Percentiles rank a stretch among this genome's conserved stretches.
phyloP scores from a whole-genome alignment of 2,329 filamentous ascomycete species.

The Didymellaceae sp. region DNA sequence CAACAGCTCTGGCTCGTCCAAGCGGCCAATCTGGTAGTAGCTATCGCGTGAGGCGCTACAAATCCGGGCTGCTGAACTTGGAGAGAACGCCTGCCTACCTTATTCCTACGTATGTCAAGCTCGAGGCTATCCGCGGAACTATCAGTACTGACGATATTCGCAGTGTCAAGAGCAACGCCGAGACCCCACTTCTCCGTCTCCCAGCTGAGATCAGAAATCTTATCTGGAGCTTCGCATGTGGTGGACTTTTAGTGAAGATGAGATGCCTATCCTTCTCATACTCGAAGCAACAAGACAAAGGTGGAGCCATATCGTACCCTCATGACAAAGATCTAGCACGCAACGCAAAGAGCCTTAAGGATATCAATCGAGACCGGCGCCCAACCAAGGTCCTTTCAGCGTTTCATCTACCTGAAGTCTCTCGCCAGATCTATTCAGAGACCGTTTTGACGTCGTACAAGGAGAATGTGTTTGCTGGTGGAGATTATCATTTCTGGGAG shows the following conservation, averaged over 20 bases:
- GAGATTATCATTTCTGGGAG: neutral
- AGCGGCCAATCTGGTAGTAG: neutral
- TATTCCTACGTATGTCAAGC: neutral
- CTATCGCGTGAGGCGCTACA: neutral
- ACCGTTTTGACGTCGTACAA: neutral
- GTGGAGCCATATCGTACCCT: neutral
- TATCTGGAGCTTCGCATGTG: slow-evolving; percentile 1
- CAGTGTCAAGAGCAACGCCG: neutral
- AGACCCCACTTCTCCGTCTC: slow-evolving; percentile 1
- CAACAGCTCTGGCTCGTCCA: neutral
- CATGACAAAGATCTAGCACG: neutral
- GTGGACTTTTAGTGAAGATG: neutral
- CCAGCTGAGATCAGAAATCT: slow-evolving; percentile 3
- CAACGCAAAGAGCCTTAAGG: too few relatives aligned
- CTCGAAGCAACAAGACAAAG: neutral
- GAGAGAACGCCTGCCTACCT: neutral
- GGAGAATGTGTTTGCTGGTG: neutral
- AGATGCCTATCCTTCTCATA: neutral
- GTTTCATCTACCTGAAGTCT: slow-evolving; percentile 7
- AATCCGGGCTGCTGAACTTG: neutral
- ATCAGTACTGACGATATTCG: neutral
- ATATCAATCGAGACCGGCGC: too few relatives aligned
- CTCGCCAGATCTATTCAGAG: slow-evolving; percentile 19
- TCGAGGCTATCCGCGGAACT: too few relatives aligned
- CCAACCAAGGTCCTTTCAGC: neutral